Evolutionary conservation across 2,329 filamentous ascomycete genomes (phyloP).

Genomic region (Fusarium virguliforme): DNA sequence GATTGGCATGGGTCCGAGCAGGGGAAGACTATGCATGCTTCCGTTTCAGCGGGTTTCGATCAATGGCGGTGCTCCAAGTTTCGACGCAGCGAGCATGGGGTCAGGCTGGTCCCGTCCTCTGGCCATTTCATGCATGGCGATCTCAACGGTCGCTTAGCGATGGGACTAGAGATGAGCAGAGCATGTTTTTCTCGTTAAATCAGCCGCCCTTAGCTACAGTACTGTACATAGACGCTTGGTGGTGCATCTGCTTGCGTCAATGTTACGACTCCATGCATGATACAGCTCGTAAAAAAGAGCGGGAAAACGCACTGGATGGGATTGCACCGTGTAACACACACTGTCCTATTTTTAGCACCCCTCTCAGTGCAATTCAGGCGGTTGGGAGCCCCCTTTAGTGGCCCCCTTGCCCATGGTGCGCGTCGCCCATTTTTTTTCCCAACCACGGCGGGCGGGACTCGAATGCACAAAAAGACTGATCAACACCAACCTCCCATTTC

Average conservation of each 20-base stretch:
- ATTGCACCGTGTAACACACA: slow-evolving; percentile 24
- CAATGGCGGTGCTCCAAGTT: slow-evolving; percentile 4
- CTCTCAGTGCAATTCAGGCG: slow-evolving; percentile 13
- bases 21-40: slow-evolving; percentile 2
- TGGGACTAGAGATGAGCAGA: background rate
- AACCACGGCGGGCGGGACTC: slow-evolving; percentile 4
- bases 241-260: slow-evolving; percentile 17
- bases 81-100: background rate
- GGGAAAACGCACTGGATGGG: background rate
- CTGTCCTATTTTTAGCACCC: slow-evolving; percentile 18
- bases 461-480: slow-evolving; percentile 16
- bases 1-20: slow-evolving; percentile 4
- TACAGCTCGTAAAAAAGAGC: slow-evolving; percentile 7
- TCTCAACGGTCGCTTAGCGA: slow-evolving; percentile 8
- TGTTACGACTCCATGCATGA: slow-evolving; percentile 13
- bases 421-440: background rate
- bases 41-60: slow-evolving; percentile 1
- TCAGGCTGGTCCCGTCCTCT: too few species aligned
- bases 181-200: too few species aligned
- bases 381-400: slow-evolving; percentile 10
- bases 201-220: background rate
- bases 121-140: slow-evolving; percentile 9
- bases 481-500: slow-evolving; percentile 42
- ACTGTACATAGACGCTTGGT: background rate
- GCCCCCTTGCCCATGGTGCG: background rate